Evolutionary conservation across 768 basidiomycete genomes (phyloP), one percentile per base, ranked within the genome.

Genomic region (Candolleomyces eurysporus): DNA sequence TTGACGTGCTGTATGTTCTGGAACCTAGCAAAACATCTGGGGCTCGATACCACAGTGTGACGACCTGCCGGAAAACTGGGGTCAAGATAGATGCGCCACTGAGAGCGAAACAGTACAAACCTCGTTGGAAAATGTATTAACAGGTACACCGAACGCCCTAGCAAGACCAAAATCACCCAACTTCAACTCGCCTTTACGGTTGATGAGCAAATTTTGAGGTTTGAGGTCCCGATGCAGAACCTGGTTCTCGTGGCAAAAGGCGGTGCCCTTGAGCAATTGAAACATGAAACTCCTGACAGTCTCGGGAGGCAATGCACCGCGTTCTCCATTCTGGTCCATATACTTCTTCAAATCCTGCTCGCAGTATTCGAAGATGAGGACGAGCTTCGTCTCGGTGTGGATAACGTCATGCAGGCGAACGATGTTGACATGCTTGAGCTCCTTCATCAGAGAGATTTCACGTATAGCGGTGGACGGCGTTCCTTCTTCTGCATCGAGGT

Each of bases 61-160:
- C 97, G 60, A 99, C 97, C 92, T 94, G 62, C 45, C 40, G 42
- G 17, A 22, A 8, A n/a, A 43, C 32, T 54, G 26, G 61, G 63
- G 64, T 57, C 36, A 40, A 50, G 59, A 58, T 9, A 36, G 9
- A 19, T 7, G n/a, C 7, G 22, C 4, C 32, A 36, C n/a, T n/a
- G 40, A 11, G 52, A 14, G 6, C n/a, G 8, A 8, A 26, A 43
- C 26, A 71, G 64, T 55, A 46, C 45, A 7, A 7, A 83, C 92
- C 85, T 99, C 97, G 71, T 99, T 99, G 17, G 93, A 95, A 74
- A 98, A 99, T 0, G 97, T 99, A 71, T 99, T 98, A 61, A 98
- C 96, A 4, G 97, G 97, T 16, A 98, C 97, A 64, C 97, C 97
- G 71, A 98, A 98, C 6, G 97, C 97, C 58, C 97, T 82, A 0